A percentile compares a stretch with the other conserved stretches of the same genome.
phyloP scores from a whole-genome alignment of 352 stramenopile genomes.

The Thraustochytrium sp. region DNA sequence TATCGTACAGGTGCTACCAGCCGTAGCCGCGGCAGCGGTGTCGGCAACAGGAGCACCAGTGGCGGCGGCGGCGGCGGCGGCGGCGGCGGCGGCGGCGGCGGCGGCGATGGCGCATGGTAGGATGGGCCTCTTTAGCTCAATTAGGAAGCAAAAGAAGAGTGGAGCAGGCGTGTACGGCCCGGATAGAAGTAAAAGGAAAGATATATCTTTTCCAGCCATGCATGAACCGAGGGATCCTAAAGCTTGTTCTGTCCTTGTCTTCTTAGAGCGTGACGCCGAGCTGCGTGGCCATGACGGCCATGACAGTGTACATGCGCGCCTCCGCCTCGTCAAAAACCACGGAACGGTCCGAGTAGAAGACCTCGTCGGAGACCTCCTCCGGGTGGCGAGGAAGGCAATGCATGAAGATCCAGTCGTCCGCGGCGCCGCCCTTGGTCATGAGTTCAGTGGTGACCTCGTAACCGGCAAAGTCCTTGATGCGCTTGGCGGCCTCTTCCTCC shows the following conservation, averaged over 20 bases:
- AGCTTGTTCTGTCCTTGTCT: neutral
- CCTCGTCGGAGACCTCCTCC: slow-evolving; percentile 94
- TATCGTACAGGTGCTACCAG: too few relatives aligned
- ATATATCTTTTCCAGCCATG: too few relatives aligned
- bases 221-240: too few relatives aligned
- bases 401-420: slow-evolving; percentile 86
- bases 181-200: too few relatives aligned
- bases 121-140: too few relatives aligned
- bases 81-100: too few relatives aligned
- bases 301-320: slow-evolving; percentile 98
- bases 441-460: slow-evolving; percentile 89
- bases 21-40: too few relatives aligned
- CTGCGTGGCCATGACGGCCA: slow-evolving; percentile 78
- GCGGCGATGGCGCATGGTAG: too few relatives aligned
- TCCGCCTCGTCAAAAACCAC: slow-evolving; percentile 95
- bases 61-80: too few relatives aligned
- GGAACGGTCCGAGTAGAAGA: slow-evolving; percentile 91
- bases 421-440: slow-evolving; percentile 68
- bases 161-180: too few relatives aligned
- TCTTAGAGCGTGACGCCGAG: slow-evolving; percentile 49
- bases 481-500: slow-evolving; percentile 84
- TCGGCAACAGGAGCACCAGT: too few relatives aligned
- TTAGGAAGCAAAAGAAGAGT: too few relatives aligned
- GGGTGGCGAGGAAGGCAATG: slow-evolving; percentile 92
- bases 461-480: slow-evolving; percentile 85